These are phyloP conservation scores for Lachnum nothofagi DNA, from an alignment of 2,329 filamentous ascomycete genomes.

Conservation along the genomic window DNA sequence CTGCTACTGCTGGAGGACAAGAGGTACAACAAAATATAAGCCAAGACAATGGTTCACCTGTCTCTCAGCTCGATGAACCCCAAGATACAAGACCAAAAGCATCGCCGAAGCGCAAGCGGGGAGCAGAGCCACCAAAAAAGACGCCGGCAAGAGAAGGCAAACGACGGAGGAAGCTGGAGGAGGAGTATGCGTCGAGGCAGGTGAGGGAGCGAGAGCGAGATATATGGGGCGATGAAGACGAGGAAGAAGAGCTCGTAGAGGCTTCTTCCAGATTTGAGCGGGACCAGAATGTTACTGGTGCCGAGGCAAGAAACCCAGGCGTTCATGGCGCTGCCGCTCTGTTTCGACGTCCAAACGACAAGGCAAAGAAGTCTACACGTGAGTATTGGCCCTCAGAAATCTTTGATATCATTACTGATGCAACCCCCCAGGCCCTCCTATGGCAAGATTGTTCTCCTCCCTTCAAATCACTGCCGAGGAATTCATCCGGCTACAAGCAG, in stretches of 20 bases:
- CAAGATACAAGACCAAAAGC: not conserved
- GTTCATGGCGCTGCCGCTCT: slow-evolving; percentile 29
- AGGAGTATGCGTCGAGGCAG: slow-evolving; percentile 14
- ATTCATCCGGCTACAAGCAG: slow-evolving; percentile 30
- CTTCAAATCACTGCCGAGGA: slow-evolving; percentile 27
- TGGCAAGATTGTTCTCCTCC: slow-evolving; percentile 28
- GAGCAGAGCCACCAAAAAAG: slow-evolving; percentile 1
- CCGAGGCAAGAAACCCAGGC: slow-evolving; percentile 26
- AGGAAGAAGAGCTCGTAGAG: slow-evolving; percentile 14
- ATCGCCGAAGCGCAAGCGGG: slow-evolving; percentile 2
- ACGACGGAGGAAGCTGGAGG: slow-evolving; percentile 8
- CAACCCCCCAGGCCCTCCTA: slow-evolving; percentile 24
- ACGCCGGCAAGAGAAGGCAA: slow-evolving; percentile 6
- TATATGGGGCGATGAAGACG: slow-evolving; percentile 28
- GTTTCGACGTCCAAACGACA: slow-evolving; percentile 26
- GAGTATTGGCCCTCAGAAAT: slow-evolving; percentile 4
- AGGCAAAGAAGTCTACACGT: slow-evolving; percentile 31
- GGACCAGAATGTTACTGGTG: slow-evolving; percentile 9
- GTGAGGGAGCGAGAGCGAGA: slow-evolving; percentile 25
- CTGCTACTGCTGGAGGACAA: slow-evolving; percentile 23
- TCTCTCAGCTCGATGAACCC: not conserved
- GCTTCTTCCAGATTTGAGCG: slow-evolving; percentile 4
- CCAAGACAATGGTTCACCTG: not conserved
- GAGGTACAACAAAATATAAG: not conserved
- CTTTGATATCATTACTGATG: slow-evolving; percentile 2